A percentile compares a stretch with the other conserved stretches of the same genome.
Evolutionary conservation across 2,329 filamentous ascomycete genomes (phyloP).

Genomic region (Colletotrichum chrysophilum): DNA sequence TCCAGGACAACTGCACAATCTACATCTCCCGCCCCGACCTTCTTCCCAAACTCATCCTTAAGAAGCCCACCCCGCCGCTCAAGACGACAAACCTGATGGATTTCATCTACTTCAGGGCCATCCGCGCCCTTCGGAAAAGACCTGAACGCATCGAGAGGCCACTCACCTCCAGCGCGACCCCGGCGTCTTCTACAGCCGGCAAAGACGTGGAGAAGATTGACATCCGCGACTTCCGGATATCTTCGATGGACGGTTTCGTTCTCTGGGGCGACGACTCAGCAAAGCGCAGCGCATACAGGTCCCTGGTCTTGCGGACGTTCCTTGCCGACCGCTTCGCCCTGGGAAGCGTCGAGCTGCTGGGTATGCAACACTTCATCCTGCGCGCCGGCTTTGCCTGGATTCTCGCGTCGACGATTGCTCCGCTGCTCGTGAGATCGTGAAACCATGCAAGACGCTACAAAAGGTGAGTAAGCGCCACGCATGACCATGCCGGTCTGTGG

Average conservation of each 20-base stretch:
- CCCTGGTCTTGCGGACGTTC: conserved; percentile 45
- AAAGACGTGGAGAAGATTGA: conserved; percentile 33
- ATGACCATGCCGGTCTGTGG: not conserved
- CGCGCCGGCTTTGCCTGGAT: conserved; percentile 38
- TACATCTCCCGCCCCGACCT: conserved; percentile 60
- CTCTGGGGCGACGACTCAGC: conserved; percentile 34
- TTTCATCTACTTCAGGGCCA: conserved; percentile 46
- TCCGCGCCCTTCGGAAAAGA: conserved; percentile 47
- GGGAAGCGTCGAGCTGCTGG: conserved; percentile 39
- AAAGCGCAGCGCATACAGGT: conserved; percentile 38
- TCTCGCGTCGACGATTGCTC: conserved; percentile 21
- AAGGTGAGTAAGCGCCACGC: not conserved
- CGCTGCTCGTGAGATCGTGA: conserved; percentile 6
- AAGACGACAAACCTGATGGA: conserved; percentile 39
- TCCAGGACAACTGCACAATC: conserved; percentile 63
- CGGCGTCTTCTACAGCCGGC: conserved; percentile 5
- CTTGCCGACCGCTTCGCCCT: conserved; percentile 46
- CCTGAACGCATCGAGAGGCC: conserved; percentile 46
- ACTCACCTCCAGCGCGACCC: conserved; percentile 39
- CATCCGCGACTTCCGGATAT: conserved; percentile 53
- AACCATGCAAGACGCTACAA: not conserved
- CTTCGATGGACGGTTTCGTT: conserved; percentile 57
- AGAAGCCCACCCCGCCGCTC: conserved; percentile 40
- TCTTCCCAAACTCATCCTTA: conserved; percentile 50
- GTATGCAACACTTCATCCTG: conserved; percentile 34